Conservation (phyloP, 176 grass and related monocot species). For the Rhipidocladum racemiflorum region DNA sequence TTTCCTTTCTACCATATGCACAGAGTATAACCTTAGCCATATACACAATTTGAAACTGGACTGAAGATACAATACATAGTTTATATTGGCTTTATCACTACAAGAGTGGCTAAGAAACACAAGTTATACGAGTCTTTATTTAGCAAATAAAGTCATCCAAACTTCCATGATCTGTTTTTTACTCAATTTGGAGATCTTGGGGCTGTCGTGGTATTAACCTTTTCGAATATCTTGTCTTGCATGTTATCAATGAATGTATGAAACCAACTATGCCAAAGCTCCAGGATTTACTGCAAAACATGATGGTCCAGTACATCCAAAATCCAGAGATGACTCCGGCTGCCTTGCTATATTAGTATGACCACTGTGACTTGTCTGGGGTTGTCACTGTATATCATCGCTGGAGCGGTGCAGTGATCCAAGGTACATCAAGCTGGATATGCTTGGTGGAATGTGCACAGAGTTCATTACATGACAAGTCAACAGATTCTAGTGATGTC, state of each 20-base stretch:
- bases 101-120: neutral
- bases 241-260: neutral
- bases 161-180: neutral
- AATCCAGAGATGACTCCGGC: neutral
- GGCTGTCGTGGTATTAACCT: neutral
- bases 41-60: conserved; percentile 11
- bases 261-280: neutral
- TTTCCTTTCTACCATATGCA: neutral
- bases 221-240: neutral
- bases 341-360: neutral
- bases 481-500: neutral
- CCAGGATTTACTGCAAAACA: neutral
- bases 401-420: neutral
- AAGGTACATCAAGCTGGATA: neutral
- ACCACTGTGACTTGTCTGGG: neutral
- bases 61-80: neutral
- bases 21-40: neutral
- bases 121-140: neutral
- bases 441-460: neutral
- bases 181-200: neutral
- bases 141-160: neutral
- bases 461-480: neutral
- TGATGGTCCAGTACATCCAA: neutral
- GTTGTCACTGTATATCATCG: neutral
- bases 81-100: neutral